A percentile compares a stretch with the other conserved stretches of the same genome.
These are phyloP conservation scores for Populus tremula DNA, from an alignment of 345 rosid genomes.

Conservation along the genomic window DNA sequence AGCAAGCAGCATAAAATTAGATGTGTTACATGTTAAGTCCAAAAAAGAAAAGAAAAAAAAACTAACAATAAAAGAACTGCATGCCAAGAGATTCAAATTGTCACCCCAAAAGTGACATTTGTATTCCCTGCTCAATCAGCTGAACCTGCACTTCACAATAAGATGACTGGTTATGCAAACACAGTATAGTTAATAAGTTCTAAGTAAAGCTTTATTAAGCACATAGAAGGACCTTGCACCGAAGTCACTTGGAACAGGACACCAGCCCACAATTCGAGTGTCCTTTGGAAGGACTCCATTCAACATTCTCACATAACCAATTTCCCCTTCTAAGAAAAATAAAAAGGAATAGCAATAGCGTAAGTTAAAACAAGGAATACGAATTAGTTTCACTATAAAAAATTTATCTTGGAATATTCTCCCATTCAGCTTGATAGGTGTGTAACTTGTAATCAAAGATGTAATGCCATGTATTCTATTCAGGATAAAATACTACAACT, in stretches of 20 bases:
- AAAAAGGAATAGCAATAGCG: slow-evolving; percentile 15
- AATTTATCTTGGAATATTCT: not conserved
- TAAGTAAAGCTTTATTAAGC: not conserved
- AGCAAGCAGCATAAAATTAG: slow-evolving; percentile 5
- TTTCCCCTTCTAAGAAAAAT: slow-evolving; percentile 53
- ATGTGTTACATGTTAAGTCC: not conserved
- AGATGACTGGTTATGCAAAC: slow-evolving; percentile 13
- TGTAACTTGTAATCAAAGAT: not conserved
- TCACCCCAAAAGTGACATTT: slow-evolving; percentile 79
- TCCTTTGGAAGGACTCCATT: slow-evolving; percentile 89
- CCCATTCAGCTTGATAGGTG: not conserved
- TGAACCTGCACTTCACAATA: slow-evolving; percentile 55
- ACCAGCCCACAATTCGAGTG: slow-evolving; percentile 87
- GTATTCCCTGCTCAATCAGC: slow-evolving; percentile 79
- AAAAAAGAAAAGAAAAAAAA: not conserved
- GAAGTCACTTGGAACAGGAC: slow-evolving; percentile 78
- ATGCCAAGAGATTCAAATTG: slow-evolving; percentile 60
- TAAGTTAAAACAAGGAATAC: slow-evolving; percentile 3
- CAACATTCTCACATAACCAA: slow-evolving; percentile 81
- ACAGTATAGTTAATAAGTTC: not conserved
- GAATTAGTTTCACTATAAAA: not conserved
- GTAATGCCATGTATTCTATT: not conserved
- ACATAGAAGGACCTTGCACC: slow-evolving; percentile 68
- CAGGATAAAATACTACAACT: not conserved
- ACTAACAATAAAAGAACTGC: not conserved